phyloP scores from a whole-genome alignment of 495 filamentous ascomycete species.

The Chlorociboria aeruginascens region DNA sequence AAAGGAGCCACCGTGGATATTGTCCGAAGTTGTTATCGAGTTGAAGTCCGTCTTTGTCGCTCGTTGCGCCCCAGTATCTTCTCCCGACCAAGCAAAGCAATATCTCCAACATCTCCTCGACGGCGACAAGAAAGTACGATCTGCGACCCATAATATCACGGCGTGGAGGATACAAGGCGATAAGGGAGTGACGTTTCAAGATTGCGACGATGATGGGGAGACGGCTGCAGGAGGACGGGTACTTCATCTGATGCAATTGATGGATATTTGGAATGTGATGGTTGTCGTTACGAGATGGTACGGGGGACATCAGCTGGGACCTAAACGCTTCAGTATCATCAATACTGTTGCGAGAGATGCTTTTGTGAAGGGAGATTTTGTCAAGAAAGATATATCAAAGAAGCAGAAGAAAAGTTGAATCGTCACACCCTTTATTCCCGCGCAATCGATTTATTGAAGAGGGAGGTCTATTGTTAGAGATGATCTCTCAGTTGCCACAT shows the following conservation, averaged over 20 bases:
- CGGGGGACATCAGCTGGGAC: slow-evolving; percentile 77
- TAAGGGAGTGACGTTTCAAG: slow-evolving; percentile 53
- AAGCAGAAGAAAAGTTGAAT: slow-evolving; percentile 47
- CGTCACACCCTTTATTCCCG: slow-evolving; percentile 16
- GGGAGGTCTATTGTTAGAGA: neutral
- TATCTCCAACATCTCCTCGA: slow-evolving; percentile 62
- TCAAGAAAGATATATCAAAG: slow-evolving; percentile 30
- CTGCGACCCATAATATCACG: slow-evolving; percentile 84
- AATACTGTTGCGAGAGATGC: slow-evolving; percentile 77
- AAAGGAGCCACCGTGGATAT: slow-evolving; percentile 49
- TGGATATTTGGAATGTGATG: slow-evolving; percentile 85
- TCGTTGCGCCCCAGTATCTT: slow-evolving; percentile 53
- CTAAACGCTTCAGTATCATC: slow-evolving; percentile 81
- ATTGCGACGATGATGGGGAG: slow-evolving; percentile 94
- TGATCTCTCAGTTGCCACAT: neutral
- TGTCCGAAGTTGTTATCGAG: slow-evolving; percentile 61
- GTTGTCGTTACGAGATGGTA: slow-evolving; percentile 97
- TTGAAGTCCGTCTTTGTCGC: slow-evolving; percentile 85
- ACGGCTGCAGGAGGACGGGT: slow-evolving; percentile 81
- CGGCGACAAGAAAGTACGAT: slow-evolving; percentile 68
- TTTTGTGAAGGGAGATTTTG: slow-evolving; percentile 66
- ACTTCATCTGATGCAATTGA: slow-evolving; percentile 82
- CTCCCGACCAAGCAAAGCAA: slow-evolving; percentile 51
- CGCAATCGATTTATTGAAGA: neutral
- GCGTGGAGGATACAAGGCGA: slow-evolving; percentile 41